Evolutionary conservation across 768 basidiomycete genomes (phyloP).

Genomic region (Strobilomyces confusus): DNA sequence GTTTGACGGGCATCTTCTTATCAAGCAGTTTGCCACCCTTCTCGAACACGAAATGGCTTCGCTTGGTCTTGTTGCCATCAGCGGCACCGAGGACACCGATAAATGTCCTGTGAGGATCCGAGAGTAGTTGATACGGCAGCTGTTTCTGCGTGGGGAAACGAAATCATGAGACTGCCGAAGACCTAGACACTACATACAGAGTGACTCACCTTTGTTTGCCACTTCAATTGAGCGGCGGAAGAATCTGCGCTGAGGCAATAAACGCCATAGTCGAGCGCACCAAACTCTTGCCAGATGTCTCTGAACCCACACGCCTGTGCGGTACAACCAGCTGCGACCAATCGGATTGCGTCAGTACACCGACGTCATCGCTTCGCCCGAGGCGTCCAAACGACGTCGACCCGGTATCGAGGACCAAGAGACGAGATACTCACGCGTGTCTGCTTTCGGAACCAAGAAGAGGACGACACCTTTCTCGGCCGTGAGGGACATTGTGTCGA

Average conservation of each 20-base stretch:
- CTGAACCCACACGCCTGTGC: conserved; percentile 90
- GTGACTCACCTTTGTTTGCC: conserved; percentile 74
- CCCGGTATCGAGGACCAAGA: neutral
- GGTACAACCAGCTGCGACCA: conserved; percentile 74
- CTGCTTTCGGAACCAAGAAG: conserved; percentile 81
- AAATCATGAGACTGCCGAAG: conserved; percentile 1
- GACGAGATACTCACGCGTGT: conserved; percentile 60
- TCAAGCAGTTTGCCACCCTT: conserved; percentile 88
- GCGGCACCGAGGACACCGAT: conserved; percentile 81
- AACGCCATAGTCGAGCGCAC: conserved; percentile 57
- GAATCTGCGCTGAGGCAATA: conserved; percentile 84
- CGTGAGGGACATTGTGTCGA: conserved; percentile 61
- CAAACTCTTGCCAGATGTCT: conserved; percentile 77
- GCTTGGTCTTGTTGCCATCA: conserved; percentile 76
- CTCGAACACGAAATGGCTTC: conserved; percentile 92
- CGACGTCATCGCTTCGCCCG: too few species aligned
- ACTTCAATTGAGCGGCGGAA: conserved; percentile 70
- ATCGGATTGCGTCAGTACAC: conserved; percentile 3
- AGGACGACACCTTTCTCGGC: conserved; percentile 74
- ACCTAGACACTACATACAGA: neutral
- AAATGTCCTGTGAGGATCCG: conserved; percentile 79
- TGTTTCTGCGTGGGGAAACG: conserved; percentile 52
- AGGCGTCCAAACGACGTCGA: neutral
- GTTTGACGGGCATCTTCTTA: conserved; percentile 81
- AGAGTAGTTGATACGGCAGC: conserved; percentile 82